Conservation (phyloP, 805 yeast genomes). For the Nakazawaea laoshanensis region DNA sequence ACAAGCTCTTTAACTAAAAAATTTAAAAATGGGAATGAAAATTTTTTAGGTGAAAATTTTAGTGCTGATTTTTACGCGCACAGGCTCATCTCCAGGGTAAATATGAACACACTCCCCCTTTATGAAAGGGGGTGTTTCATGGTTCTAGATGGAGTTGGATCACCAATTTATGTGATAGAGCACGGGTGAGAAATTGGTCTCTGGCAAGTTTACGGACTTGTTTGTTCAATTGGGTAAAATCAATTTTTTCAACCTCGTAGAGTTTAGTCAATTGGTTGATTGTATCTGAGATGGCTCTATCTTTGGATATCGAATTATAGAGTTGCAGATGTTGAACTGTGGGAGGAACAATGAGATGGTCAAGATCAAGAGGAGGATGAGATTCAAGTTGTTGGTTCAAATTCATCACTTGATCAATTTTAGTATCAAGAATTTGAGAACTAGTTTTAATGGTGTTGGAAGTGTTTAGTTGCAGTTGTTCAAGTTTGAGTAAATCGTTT, state of each 20-base stretch:
- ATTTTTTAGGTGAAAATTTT: too few relatives aligned
- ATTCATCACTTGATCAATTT: slow-evolving; percentile 10
- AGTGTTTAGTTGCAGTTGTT: slow-evolving; percentile 15
- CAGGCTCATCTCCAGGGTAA: neutral
- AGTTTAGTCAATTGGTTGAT: slow-evolving; percentile 20
- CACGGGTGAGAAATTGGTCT: slow-evolving; percentile 44
- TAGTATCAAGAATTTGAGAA: slow-evolving; percentile 18
- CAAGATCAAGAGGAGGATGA: slow-evolving; percentile 26
- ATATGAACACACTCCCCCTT: neutral
- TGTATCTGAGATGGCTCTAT: slow-evolving; percentile 66
- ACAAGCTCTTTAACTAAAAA: neutral
- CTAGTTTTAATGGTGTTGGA: slow-evolving; percentile 19
- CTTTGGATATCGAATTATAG: slow-evolving; percentile 55
- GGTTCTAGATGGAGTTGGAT: slow-evolving; percentile 1
- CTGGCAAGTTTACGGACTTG: slow-evolving; percentile 46
- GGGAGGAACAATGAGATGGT: slow-evolving; percentile 39
- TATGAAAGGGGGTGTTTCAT: neutral
- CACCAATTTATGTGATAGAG: slow-evolving; percentile 5
- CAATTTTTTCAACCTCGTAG: slow-evolving; percentile 46
- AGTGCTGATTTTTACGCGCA: neutral
- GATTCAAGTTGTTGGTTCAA: slow-evolving; percentile 21
- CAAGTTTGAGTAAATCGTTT: slow-evolving; percentile 13
- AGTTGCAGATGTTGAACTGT: slow-evolving; percentile 51
- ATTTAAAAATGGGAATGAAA: neutral
- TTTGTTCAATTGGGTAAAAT: slow-evolving; percentile 33